Percentiles rank a stretch among this genome's conserved stretches.
Conservation (phyloP, 352 stramenopile species). For the Globisporangium cederbergense region DNA sequence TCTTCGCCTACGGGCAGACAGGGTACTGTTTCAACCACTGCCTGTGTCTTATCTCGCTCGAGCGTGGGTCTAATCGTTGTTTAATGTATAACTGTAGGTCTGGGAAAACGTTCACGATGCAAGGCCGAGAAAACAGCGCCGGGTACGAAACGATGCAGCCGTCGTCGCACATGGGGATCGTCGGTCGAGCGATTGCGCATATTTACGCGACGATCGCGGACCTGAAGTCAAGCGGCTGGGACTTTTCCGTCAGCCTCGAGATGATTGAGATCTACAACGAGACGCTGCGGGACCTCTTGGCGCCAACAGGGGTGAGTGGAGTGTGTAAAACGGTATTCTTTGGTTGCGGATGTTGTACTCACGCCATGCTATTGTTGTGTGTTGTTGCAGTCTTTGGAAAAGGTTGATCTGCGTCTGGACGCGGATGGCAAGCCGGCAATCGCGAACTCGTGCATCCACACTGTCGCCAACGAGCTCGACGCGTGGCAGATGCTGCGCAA, state of each 20-base stretch:
- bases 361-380: not conserved
- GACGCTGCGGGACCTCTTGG: slow-evolving; percentile 91
- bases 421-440: slow-evolving; percentile 59
- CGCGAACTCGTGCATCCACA: slow-evolving; percentile 60
- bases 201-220: slow-evolving; percentile 72
- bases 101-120: slow-evolving; percentile 89
- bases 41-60: too few relatives aligned
- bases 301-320: slow-evolving; percentile 40
- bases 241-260: slow-evolving; percentile 68
- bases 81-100: slow-evolving; percentile 32
- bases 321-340: not conserved
- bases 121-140: slow-evolving; percentile 46
- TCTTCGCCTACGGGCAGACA: slow-evolving; percentile 93
- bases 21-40: slow-evolving; percentile 26
- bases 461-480: slow-evolving; percentile 49
- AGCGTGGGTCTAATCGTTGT: not conserved
- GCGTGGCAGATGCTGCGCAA: slow-evolving; percentile 67
- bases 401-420: slow-evolving; percentile 70
- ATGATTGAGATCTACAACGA: slow-evolving; percentile 99
- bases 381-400: slow-evolving; percentile 45
- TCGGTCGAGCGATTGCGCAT: slow-evolving; percentile 71
- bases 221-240: slow-evolving; percentile 62
- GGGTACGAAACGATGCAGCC: slow-evolving; percentile 32
- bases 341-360: not conserved
- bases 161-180: slow-evolving; percentile 71